phyloP scores from a whole-genome alignment of 345 rosid genomes.

The Physaria fendleri region DNA sequence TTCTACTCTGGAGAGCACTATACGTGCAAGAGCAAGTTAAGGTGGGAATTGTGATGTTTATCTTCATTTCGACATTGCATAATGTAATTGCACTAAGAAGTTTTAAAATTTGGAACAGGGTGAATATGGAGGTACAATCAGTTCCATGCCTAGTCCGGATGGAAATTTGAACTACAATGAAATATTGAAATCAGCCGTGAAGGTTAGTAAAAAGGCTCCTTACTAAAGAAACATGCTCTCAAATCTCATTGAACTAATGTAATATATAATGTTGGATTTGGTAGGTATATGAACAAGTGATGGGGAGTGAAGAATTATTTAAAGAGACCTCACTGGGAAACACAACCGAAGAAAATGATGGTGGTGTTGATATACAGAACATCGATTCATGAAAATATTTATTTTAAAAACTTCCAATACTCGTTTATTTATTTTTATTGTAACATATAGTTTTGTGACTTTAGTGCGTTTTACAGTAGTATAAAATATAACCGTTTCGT shows the following conservation, averaged over 20 bases:
- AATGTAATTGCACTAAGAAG: too few relatives aligned
- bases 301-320: conserved; percentile 25
- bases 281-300: conserved; percentile 20
- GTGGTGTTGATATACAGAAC: conserved; percentile 2
- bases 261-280: neutral
- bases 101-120: conserved; percentile 54
- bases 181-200: conserved; percentile 40
- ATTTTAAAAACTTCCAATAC: neutral
- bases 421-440: neutral
- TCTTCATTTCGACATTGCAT: neutral
- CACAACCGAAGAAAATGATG: conserved; percentile 1
- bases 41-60: conserved; percentile 36
- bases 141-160: conserved; percentile 62
- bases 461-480: too few relatives aligned
- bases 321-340: conserved; percentile 12
- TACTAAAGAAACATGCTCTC: neutral
- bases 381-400: neutral
- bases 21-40: conserved; percentile 51
- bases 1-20: conserved; percentile 64
- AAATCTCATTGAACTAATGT: neutral
- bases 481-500: neutral
- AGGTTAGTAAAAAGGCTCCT: too few relatives aligned
- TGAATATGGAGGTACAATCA: conserved; percentile 40
- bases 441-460: too few relatives aligned
- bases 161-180: conserved; percentile 56